A percentile compares a stretch with the other conserved stretches of the same genome.
phyloP scores from a whole-genome alignment of 805 yeast species.

The Suhomyces canberraensis region DNA sequence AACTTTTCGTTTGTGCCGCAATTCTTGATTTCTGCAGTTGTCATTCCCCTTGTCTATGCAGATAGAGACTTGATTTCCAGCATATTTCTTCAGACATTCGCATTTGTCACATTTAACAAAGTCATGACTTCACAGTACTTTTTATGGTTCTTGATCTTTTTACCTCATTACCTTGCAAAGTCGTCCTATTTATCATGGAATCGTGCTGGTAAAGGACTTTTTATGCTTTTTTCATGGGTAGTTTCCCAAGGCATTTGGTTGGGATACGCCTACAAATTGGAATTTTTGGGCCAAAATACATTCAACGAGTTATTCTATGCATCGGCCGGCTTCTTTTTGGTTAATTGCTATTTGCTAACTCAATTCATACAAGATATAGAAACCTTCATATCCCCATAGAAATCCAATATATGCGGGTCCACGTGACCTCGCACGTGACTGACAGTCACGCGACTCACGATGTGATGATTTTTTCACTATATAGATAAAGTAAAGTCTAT shows the following conservation, averaged over 20 bases:
- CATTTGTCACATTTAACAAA: constrained; percentile 43
- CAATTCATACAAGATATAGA: constrained; percentile 42
- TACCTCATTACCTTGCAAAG: constrained; percentile 66
- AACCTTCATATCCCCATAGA: neutral
- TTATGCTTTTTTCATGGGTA: constrained; percentile 58
- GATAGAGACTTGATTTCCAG: constrained; percentile 28
- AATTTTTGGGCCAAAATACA: constrained; percentile 68
- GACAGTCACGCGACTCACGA: neutral
- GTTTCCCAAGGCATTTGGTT: constrained; percentile 76
- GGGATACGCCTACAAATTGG: constrained; percentile 70
- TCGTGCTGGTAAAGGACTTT: constrained; percentile 33
- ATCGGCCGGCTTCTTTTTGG: constrained; percentile 55
- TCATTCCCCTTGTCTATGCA: constrained; percentile 53
- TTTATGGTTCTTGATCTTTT: constrained; percentile 84
- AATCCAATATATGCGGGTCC: too few species aligned
- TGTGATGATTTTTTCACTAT: neutral
- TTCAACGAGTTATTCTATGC: constrained; percentile 59
- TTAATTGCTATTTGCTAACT: constrained; percentile 60
- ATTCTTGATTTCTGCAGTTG: constrained; percentile 51
- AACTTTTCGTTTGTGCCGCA: constrained; percentile 84
- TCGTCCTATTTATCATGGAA: constrained; percentile 29
- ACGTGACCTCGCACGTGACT: neutral
- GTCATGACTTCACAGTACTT: constrained; percentile 94
- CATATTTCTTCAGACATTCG: constrained; percentile 41
- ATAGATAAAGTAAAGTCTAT: too few species aligned